Conservation (phyloP, 164 flowering plant genomes). For the Cinnamomum micranthum region DNA sequence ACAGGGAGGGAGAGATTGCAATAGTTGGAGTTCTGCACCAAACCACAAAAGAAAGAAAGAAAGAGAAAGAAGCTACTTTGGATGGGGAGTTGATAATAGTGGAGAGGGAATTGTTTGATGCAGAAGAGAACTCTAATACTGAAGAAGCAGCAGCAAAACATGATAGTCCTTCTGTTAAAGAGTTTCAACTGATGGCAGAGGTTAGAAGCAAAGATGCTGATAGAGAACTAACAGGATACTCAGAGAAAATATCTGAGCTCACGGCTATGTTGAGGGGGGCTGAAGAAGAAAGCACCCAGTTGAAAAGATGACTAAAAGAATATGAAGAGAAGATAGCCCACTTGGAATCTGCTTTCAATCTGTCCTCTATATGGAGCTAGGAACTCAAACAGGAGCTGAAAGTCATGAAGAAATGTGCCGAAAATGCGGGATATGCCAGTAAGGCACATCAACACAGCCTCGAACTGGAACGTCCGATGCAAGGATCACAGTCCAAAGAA, state of each 20-base stretch:
- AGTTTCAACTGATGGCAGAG: conserved; percentile 36
- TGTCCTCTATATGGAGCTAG: conserved; percentile 31
- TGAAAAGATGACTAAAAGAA: conserved; percentile 37
- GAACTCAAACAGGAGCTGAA: conserved; percentile 66
- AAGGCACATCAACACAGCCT: conserved; percentile 56
- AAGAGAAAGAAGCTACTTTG: conserved; percentile 57
- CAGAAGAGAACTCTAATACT: conserved; percentile 27
- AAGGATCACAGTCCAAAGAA: conserved; percentile 57
- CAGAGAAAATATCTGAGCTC: conserved; percentile 43
- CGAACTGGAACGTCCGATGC: conserved; percentile 69
- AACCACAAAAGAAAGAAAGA: background rate
- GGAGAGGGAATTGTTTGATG: conserved; percentile 64
- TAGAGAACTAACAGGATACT: conserved; percentile 42
- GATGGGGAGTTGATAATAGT: conserved; percentile 92
- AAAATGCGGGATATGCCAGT: conserved; percentile 63
- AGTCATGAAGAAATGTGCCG: conserved; percentile 40
- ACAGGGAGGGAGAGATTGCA: conserved; percentile 7
- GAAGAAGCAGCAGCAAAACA: conserved; percentile 22
- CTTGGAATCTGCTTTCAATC: conserved; percentile 45
- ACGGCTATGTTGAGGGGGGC: conserved; percentile 24
- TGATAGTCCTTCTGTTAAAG: conserved; percentile 34
- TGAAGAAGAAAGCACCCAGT: conserved; percentile 48
- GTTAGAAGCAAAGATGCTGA: conserved; percentile 45
- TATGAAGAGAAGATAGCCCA: conserved; percentile 39
- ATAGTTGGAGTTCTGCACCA: conserved; percentile 15